Percentiles rank a stretch among this genome's conserved stretches.
phyloP scores from a whole-genome alignment of 805 yeast species.

The Metschnikowia koreensis region DNA sequence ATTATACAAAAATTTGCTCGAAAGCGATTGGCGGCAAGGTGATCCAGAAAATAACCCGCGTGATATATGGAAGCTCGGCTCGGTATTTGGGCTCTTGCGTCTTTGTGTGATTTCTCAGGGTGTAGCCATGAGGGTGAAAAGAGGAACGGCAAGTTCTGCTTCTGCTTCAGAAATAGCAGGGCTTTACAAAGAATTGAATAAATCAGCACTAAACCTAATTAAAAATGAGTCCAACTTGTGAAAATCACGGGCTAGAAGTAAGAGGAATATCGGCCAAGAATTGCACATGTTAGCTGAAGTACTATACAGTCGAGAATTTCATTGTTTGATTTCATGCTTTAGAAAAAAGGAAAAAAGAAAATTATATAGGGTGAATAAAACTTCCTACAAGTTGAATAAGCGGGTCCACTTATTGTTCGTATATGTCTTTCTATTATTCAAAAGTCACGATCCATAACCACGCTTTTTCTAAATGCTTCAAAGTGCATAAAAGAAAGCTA shows the following conservation, averaged over 20 bases:
- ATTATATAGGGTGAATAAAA: too few species aligned
- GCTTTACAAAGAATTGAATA: slow-evolving; percentile 32
- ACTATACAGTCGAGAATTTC: too few species aligned
- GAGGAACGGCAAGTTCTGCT: slow-evolving; percentile 55
- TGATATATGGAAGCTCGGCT: slow-evolving; percentile 50
- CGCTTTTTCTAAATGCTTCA: too few species aligned
- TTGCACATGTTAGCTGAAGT: not conserved
- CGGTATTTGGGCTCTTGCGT: slow-evolving; percentile 54
- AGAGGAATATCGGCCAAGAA: not conserved
- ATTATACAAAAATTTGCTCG: slow-evolving; percentile 24
- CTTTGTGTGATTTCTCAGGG: slow-evolving; percentile 61
- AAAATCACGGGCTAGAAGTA: not conserved
- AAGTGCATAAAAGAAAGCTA: too few species aligned
- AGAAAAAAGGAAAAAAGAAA: too few species aligned
- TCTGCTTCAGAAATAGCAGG: slow-evolving; percentile 43
- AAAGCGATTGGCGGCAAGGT: slow-evolving; percentile 29
- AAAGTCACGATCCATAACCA: too few species aligned
- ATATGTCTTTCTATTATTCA: too few species aligned
- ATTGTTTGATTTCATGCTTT: too few species aligned
- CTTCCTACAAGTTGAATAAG: too few species aligned
- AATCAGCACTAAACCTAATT: slow-evolving; percentile 24
- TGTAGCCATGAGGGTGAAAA: slow-evolving; percentile 51
- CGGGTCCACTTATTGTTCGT: too few species aligned
- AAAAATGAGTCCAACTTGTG: slow-evolving; percentile 8
- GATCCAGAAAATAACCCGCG: slow-evolving; percentile 43